phyloP scores from a whole-genome alignment of 2,329 filamentous ascomycete species.

The Aureobasidium pullulans region DNA sequence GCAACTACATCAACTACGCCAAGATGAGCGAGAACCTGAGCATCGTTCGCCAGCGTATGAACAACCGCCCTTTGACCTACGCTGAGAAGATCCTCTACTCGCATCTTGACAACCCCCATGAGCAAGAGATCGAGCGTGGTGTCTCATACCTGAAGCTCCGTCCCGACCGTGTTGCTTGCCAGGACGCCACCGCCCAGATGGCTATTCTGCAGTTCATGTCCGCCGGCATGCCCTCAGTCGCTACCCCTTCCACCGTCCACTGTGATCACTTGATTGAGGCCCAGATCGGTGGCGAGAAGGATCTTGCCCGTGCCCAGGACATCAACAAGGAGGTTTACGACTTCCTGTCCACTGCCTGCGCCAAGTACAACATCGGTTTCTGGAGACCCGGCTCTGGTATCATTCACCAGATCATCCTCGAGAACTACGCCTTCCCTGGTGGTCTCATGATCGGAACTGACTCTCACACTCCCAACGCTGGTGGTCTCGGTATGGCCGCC shows the following conservation, averaged over 20 bases:
- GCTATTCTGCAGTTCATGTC: slow-evolving; percentile 99
- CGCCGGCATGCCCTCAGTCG: slow-evolving; percentile 89
- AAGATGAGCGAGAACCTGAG: slow-evolving; percentile 98
- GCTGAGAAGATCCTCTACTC: slow-evolving; percentile 92
- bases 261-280: slow-evolving; percentile 99
- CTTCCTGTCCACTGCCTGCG: slow-evolving; percentile 87
- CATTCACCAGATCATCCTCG: slow-evolving; percentile 96
- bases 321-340: slow-evolving; percentile 99
- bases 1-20: slow-evolving; percentile 97
- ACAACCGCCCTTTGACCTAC: slow-evolving; percentile 90
- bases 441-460: slow-evolving; percentile 96
- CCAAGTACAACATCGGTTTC: slow-evolving; percentile 99
- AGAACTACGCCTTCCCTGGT: slow-evolving; percentile 99
- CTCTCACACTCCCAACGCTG: slow-evolving; percentile 94
- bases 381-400: slow-evolving; percentile 98
- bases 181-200: slow-evolving; percentile 99
- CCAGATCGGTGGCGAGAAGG: slow-evolving; percentile 85
- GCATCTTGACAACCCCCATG: slow-evolving; percentile 92
- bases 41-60: slow-evolving; percentile 81
- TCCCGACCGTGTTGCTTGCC: slow-evolving; percentile 95
- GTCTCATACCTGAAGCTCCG: slow-evolving; percentile 93
- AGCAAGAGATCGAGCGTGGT: slow-evolving; percentile 93
- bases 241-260: slow-evolving; percentile 92
- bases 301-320: slow-evolving; percentile 79
- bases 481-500: slow-evolving; percentile 88